These are phyloP conservation scores for Phytophthora syringae DNA, from an alignment of 352 stramenopile genomes.

Conservation along the genomic window DNA sequence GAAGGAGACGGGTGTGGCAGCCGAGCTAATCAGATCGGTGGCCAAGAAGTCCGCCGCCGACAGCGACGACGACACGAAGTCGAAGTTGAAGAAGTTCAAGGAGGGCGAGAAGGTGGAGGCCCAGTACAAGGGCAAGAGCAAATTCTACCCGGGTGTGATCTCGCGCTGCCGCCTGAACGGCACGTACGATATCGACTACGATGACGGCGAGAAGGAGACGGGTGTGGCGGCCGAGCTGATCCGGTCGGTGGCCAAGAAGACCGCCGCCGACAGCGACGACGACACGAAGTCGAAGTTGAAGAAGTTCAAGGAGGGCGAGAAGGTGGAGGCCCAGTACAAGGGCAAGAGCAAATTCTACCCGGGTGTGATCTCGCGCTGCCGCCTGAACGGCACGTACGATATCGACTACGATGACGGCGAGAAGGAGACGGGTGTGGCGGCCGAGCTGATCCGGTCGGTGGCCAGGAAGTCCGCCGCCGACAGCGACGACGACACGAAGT, in stretches of 20 bases:
- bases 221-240: constrained; percentile 23
- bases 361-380: constrained; percentile 20
- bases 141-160: constrained; percentile 22
- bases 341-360: constrained; percentile 25
- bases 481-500: constrained; percentile 21
- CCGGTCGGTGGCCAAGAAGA: constrained; percentile 11
- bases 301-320: constrained; percentile 24
- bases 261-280: constrained; percentile 16
- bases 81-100: constrained; percentile 23
- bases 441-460: constrained; percentile 15
- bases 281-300: constrained; percentile 16
- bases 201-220: constrained; percentile 24
- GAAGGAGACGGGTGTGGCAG: constrained; percentile 22
- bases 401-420: constrained; percentile 24
- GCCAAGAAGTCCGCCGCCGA: constrained; percentile 13
- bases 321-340: constrained; percentile 26
- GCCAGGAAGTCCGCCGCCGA: constrained; percentile 14
- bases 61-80: constrained; percentile 21
- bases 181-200: constrained; percentile 27
- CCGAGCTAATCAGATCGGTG: constrained; percentile 12
- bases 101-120: constrained; percentile 22
- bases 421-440: constrained; percentile 24
- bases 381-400: constrained; percentile 23
- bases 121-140: constrained; percentile 26
- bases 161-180: constrained; percentile 20